Base-by-base conservation (phyloP, 352 stramenopile genomes). In the Globisporangium cylindrosporum region DNA sequence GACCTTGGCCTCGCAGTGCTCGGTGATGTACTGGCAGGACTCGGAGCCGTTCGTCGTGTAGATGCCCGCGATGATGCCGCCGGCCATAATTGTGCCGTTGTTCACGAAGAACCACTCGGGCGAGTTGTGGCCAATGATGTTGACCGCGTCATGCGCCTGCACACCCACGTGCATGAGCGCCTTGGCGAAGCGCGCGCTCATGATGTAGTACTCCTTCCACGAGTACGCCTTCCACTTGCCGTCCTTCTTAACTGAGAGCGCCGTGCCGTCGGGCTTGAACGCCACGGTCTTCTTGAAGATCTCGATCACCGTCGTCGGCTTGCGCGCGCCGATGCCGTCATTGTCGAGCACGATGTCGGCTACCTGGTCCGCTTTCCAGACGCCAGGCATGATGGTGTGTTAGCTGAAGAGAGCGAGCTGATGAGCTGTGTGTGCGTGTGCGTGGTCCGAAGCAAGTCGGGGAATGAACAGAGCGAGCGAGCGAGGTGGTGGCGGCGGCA, bases 101-200 rank as follows among this genome's bases (percentile, higher is more conserved):
- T 93, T 86, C 58, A 81, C 82, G 67, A 96, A 82, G 64, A 95
- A 87, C 84, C 90, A 97, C 69, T 97, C 84, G 9, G 88, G 84
- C 36, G 84, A 86, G 74, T 97, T 97, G 70, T 88, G 90, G 29
- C 90, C 90, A 51, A 92, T 90, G 32, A 97, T 84, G 64, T 79
- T 90, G 25, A 97, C 88, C 1, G 77, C 80, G 41, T 97, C 81
- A 60, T 92, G 83, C 24, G 75, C 70, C 36, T 86, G 53, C 10
- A 96, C 75, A 15, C 88, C 90, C 7, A 91, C n/a, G 34, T 78
- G 69, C 53, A 96, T 88, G 62, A 96, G 74, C 22, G 88, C 73
- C 66, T 89, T 89, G 58, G 81, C 90, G 58, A 97, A 94, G 34
- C 72, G 68, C 51, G 80, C 69, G 53, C 75, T 84, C 64, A 80